Conservation (phyloP, 257 asterid genomes). For the Solanum pimpinellifolium region DNA sequence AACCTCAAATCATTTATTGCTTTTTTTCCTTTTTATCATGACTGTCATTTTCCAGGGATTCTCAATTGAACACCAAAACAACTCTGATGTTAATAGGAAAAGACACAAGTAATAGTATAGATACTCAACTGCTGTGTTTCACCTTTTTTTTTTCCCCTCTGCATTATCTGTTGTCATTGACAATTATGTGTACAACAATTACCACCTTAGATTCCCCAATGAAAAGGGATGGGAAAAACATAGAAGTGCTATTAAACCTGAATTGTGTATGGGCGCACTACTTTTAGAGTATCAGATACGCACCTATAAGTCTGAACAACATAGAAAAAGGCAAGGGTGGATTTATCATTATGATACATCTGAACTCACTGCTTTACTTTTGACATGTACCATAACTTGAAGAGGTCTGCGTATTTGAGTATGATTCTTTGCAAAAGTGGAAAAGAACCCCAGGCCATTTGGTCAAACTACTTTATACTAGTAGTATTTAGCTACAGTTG, state of each 20-base stretch:
- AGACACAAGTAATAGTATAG: background rate
- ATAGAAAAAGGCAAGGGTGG: too few relatives aligned
- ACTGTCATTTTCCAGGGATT: background rate
- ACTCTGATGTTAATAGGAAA: background rate
- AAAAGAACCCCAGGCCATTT: background rate
- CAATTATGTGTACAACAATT: background rate
- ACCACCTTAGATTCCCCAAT: background rate
- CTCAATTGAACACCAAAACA: background rate
- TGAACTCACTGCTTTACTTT: too few relatives aligned
- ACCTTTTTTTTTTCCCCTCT: background rate
- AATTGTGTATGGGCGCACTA: background rate
- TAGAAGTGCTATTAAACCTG: background rate
- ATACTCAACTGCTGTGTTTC: background rate
- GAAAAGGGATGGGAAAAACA: background rate
- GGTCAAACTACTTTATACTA: background rate
- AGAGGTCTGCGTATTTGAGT: background rate
- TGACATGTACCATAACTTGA: background rate
- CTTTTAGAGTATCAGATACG: background rate
- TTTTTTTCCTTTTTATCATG: background rate
- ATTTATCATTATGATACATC: too few relatives aligned
- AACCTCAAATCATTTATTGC: background rate
- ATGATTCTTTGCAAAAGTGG: background rate
- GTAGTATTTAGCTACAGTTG: background rate
- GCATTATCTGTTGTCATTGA: background rate
- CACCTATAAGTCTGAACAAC: background rate